A percentile compares a stretch with the other conserved stretches of the same genome.
Evolutionary conservation across 495 filamentous ascomycete species (phyloP).

Genomic region (Trichodelitschia bisporula): DNA sequence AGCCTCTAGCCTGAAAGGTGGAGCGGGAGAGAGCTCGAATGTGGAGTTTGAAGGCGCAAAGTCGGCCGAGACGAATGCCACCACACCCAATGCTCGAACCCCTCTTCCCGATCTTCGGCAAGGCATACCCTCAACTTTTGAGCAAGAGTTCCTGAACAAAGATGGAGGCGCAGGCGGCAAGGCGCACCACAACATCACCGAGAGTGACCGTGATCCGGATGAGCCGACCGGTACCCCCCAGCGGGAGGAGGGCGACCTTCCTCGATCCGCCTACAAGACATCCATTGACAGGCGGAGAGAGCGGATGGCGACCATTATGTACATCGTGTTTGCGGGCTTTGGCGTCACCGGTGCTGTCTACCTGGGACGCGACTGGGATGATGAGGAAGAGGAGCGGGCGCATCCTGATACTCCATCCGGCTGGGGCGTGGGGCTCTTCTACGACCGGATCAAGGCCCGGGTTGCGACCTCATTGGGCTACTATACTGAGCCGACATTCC

Average conservation of each 20-base stretch:
- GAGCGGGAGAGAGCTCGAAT: not conserved
- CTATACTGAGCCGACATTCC: slow-evolving; percentile 90
- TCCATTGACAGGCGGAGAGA: slow-evolving; percentile 63
- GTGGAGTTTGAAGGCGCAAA: slow-evolving; percentile 3
- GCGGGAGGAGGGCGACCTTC: slow-evolving; percentile 25
- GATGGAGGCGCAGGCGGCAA: not conserved
- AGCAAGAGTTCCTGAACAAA: slow-evolving; percentile 31
- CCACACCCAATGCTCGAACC: slow-evolving; percentile 3
- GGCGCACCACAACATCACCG: slow-evolving; percentile 1
- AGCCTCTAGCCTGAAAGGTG: not conserved
- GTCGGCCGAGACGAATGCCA: slow-evolving; percentile 6
- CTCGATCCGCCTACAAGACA: slow-evolving; percentile 69
- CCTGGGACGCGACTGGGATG: slow-evolving; percentile 67
- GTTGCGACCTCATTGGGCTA: slow-evolving; percentile 51
- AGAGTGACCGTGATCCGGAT: slow-evolving; percentile 23
- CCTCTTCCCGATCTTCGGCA: slow-evolving; percentile 65
- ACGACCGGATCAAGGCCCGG: slow-evolving; percentile 50
- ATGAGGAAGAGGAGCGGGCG: slow-evolving; percentile 35
- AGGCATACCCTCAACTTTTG: slow-evolving; percentile 71
- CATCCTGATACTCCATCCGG: slow-evolving; percentile 48
- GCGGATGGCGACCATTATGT: slow-evolving; percentile 41
- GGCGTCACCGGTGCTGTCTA: slow-evolving; percentile 32
- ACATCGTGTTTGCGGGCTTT: slow-evolving; percentile 24
- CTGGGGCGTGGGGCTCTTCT: slow-evolving; percentile 52
- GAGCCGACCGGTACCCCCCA: slow-evolving; percentile 14